Base-by-base conservation (phyloP, 768 basidiomycete genomes). In the Solioccasus polychromus region DNA sequence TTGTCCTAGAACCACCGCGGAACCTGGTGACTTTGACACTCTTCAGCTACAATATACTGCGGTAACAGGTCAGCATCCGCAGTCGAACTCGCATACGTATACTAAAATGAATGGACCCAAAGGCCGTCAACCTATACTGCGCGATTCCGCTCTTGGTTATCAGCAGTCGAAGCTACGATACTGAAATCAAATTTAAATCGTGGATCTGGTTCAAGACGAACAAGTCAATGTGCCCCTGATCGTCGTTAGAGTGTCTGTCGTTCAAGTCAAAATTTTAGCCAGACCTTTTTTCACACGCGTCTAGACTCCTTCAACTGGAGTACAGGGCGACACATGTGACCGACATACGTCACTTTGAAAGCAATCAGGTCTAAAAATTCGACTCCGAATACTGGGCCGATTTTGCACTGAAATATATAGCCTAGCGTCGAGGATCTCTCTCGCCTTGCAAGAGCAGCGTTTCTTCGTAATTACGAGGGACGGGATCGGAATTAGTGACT, bases 131-230 rank as follows among this genome's bases (percentile, higher is more conserved):
- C 40, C 28, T 18, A 69, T 58, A 9, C 69, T 68, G 18, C 69
- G 68, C 8, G 64, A 69, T 32, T 70, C 66, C 38, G 59, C 59
- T 22, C 49, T 68, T 14, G 68, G 69, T 29, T 69, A 66, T 41
- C 68, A 68, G 51, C 69, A 68, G 52, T n/a, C n/a, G n/a, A n/a
- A n/a, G 67, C 66, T 14, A 67, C 67, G 52, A 54, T 70, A n/a
- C 67, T 52, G 52, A 68, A 69, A 42, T n/a, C 63, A 69, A 46
- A 60, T 64, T 0, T 66, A 69, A 44, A 53, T 69, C 20, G 39
- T 61, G n/a, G 61, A 63, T 41, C 22, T 70, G 5, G 68, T 68
- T n/a, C 66, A 68, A 35, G 68, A 68, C 36, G 62, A 68, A 40
- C 52, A 67, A 22, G 66, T 69, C 4, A 63, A 62, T 29, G 67